Evolutionary conservation across 2,329 filamentous ascomycete species (phyloP).

Genomic region (Diaporthe capsici): DNA sequence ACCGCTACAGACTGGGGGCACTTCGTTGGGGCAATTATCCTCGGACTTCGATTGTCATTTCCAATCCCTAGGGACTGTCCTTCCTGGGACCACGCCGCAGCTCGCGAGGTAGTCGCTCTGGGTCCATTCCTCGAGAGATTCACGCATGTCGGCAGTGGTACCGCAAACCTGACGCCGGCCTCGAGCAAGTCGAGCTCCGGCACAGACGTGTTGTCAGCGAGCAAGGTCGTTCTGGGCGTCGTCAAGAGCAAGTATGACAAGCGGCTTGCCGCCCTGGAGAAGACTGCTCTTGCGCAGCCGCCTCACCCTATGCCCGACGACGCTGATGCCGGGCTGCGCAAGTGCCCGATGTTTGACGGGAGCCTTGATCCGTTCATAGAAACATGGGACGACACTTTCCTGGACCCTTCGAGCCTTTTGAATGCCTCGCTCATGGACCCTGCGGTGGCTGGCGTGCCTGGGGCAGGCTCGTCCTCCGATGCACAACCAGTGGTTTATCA

Average conservation of each 20-base stretch:
- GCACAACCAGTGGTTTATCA: constrained; percentile 51
- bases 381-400: constrained; percentile 58
- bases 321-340: constrained; percentile 43
- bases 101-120: constrained; percentile 57
- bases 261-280: constrained; percentile 54
- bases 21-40: constrained; percentile 57
- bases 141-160: constrained; percentile 41
- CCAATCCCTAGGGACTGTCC: constrained; percentile 54
- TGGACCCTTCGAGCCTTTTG: constrained; percentile 36
- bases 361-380: constrained; percentile 62
- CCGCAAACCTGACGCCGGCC: constrained; percentile 41
- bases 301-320: constrained; percentile 39
- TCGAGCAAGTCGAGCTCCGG: constrained; percentile 45
- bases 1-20: constrained; percentile 59
- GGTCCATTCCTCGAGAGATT: constrained; percentile 56
- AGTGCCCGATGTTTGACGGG: constrained; percentile 67
- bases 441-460: constrained; percentile 18
- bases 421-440: constrained; percentile 26
- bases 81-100: constrained; percentile 55
- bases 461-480: constrained; percentile 23
- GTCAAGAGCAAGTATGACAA: constrained; percentile 62
- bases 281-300: background rate
- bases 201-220: constrained; percentile 61
- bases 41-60: constrained; percentile 63
- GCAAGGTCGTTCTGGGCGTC: constrained; percentile 60